Evolutionary conservation across 1,284 basidiomycete genomes (phyloP).

Genomic region (Athelia psychrophila): DNA sequence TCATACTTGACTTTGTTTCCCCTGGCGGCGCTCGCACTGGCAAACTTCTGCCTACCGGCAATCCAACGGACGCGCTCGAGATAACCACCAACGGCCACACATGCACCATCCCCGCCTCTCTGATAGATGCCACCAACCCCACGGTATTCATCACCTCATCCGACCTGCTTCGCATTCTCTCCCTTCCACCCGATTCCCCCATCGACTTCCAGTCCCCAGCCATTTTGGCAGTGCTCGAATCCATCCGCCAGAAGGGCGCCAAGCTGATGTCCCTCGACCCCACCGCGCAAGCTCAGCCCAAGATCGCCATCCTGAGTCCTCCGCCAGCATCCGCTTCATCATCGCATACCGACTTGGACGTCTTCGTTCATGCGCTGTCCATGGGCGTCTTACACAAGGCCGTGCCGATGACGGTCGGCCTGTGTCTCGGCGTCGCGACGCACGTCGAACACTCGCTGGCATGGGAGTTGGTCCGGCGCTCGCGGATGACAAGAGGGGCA

Average conservation of each 20-base stretch:
- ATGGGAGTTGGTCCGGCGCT: conserved; percentile 38
- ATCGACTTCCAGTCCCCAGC: conserved; percentile 20
- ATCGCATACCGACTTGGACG: conserved; percentile 37
- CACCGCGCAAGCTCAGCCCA: conserved; percentile 76
- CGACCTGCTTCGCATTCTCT: conserved; percentile 40
- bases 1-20: conserved; percentile 63
- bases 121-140: conserved; percentile 75
- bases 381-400: conserved; percentile 75
- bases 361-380: conserved; percentile 62
- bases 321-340: too few relatives aligned
- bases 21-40: conserved; percentile 72
- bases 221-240: conserved; percentile 44
- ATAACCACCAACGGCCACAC: conserved; percentile 11
- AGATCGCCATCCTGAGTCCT: conserved; percentile 57
- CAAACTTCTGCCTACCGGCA: conserved; percentile 62
- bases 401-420: conserved; percentile 71
- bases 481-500: conserved; percentile 6
- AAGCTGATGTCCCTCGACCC: too few relatives aligned
- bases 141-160: conserved; percentile 55
- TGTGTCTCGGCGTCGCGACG: conserved; percentile 68
- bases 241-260: conserved; percentile 55
- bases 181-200: conserved; percentile 17
- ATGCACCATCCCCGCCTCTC: conserved; percentile 39
- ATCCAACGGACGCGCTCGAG: conserved; percentile 40
- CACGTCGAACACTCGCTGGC: conserved; percentile 50